phyloP scores from a whole-genome alignment of 805 yeast species.

The Cyberlindnera japonica region DNA sequence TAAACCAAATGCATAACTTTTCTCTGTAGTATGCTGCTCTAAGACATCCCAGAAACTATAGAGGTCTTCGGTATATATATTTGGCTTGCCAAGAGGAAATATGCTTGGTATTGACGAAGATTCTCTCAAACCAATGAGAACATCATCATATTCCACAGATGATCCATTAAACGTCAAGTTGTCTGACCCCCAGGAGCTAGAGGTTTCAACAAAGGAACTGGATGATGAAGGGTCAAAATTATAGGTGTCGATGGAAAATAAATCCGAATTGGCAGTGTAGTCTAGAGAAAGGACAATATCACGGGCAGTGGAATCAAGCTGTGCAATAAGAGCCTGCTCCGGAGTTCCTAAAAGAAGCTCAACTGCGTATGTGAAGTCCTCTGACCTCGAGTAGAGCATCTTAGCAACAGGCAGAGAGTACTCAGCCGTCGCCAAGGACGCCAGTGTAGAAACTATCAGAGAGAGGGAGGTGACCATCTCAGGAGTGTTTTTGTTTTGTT shows the following conservation, averaged over 20 bases:
- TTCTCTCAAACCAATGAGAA: constrained; percentile 12
- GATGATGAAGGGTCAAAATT: constrained; percentile 7
- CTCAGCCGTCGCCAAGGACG: background rate
- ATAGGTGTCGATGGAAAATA: constrained; percentile 3
- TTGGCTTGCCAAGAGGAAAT: constrained; percentile 12
- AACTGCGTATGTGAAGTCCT: constrained; percentile 9
- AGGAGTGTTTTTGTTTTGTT: background rate
- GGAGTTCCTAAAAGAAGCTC: constrained; percentile 14
- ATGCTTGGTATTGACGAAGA: constrained; percentile 4
- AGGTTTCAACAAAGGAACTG: constrained; percentile 1
- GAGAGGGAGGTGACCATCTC: background rate
- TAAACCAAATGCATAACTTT: constrained; percentile 11
- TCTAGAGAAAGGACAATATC: constrained; percentile 12
- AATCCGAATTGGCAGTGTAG: background rate
- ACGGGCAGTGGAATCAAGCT: constrained; percentile 11
- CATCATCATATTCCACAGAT: background rate
- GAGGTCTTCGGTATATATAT: constrained; percentile 1
- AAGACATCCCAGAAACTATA: constrained; percentile 10
- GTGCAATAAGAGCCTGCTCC: constrained; percentile 8
- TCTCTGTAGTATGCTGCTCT: background rate
- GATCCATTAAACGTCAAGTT: constrained; percentile 9
- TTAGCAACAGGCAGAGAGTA: constrained; percentile 4
- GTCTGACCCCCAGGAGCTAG: constrained; percentile 15
- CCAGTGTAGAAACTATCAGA: background rate
- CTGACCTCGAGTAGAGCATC: constrained; percentile 11